phyloP scores from a whole-genome alignment of 768 basidiomycete species.

The Auriscalpium orientale region DNA sequence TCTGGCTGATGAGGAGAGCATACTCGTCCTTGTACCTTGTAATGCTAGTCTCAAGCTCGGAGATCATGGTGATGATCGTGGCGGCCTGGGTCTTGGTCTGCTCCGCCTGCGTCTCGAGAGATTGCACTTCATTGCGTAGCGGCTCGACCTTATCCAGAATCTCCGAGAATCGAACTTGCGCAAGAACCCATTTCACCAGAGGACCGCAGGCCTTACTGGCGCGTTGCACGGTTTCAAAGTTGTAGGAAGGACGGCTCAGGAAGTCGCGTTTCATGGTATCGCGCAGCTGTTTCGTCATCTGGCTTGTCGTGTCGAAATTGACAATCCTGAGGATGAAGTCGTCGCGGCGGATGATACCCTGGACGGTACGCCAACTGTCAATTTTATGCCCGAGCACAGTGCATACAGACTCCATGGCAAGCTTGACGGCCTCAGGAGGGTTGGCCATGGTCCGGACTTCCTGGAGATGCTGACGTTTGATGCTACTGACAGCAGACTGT shows the following conservation, averaged over 20 bases:
- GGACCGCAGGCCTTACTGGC: constrained; percentile 97
- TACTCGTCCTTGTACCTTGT: constrained; percentile 95
- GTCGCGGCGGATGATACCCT: constrained; percentile 90
- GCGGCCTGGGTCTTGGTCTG: constrained; percentile 91
- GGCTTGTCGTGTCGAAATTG: constrained; percentile 84
- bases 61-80: constrained; percentile 86
- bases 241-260: constrained; percentile 83
- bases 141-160: constrained; percentile 97
- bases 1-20: constrained; percentile 91
- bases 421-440: constrained; percentile 94
- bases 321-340: constrained; percentile 96
- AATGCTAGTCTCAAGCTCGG: constrained; percentile 89
- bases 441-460: constrained; percentile 98
- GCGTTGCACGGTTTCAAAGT: constrained; percentile 90
- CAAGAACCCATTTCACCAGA: constrained; percentile 95
- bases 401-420: constrained; percentile 98
- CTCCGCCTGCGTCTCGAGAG: constrained; percentile 86
- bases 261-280: constrained; percentile 92
- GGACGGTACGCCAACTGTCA: constrained; percentile 94
- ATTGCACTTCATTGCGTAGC: constrained; percentile 89
- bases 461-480: constrained; percentile 90
- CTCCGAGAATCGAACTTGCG: constrained; percentile 94
- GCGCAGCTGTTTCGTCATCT: constrained; percentile 85
- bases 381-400: constrained; percentile 94
- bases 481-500: constrained; percentile 92